Evolutionary conservation across 345 rosid genomes (phyloP).

Genomic region (sweet orange (Citrus sinensis)): DNA sequence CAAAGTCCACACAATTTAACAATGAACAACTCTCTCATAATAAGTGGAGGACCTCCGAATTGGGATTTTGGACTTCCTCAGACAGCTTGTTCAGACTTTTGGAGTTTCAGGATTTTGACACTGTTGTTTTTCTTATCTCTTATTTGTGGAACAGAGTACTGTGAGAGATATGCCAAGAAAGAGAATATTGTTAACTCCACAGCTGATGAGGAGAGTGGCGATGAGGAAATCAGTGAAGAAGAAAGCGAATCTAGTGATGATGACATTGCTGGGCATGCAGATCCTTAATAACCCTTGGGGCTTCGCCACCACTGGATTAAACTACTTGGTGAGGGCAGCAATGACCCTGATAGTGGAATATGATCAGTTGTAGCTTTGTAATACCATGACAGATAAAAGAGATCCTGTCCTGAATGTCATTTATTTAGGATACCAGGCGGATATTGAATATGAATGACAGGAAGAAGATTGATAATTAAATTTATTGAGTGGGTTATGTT

Average conservation of each 20-base stretch:
- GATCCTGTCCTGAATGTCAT: conserved; percentile 11
- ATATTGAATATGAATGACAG: conserved; percentile 4
- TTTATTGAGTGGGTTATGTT: background rate
- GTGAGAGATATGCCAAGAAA: conserved; percentile 58
- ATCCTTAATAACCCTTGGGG: conserved; percentile 29
- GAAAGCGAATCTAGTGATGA: conserved; percentile 47
- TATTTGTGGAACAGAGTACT: conserved; percentile 42
- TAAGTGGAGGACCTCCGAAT: background rate
- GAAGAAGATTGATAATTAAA: conserved; percentile 8
- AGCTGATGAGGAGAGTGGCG: conserved; percentile 36
- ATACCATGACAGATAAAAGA: background rate
- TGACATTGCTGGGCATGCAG: conserved; percentile 60
- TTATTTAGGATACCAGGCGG: background rate
- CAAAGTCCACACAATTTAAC: background rate
- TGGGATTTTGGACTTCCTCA: background rate
- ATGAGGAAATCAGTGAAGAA: conserved; percentile 52
- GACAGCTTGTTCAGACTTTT: background rate
- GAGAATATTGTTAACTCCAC: conserved; percentile 34
- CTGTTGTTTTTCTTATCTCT: background rate
- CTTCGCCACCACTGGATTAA: conserved; percentile 1
- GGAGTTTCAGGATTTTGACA: background rate
- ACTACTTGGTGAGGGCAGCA: background rate
- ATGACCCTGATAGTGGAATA: conserved; percentile 1
- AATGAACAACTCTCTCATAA: background rate
- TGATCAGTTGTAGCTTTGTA: conserved; percentile 24